Conservation (phyloP, 176 grass and related monocot species). For the Tillandsia leiboldiana region DNA sequence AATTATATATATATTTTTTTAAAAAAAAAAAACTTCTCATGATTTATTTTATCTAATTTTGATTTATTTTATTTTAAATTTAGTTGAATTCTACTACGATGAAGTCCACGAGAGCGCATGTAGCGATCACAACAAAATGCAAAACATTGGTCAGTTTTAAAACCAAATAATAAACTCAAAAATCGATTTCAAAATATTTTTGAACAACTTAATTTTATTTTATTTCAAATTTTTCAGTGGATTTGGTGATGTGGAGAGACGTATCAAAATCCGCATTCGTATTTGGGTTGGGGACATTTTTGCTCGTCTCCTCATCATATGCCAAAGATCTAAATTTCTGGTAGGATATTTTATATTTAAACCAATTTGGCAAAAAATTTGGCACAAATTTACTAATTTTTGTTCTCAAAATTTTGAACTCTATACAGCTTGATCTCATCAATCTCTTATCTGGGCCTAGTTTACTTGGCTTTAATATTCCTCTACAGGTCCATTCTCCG, state of each 20-base stretch:
- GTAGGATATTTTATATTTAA: constrained; percentile 21
- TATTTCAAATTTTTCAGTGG: constrained; percentile 36
- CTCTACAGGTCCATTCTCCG: constrained; percentile 62
- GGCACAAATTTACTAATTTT: neutral
- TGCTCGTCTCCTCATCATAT: constrained; percentile 73
- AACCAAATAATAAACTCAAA: neutral
- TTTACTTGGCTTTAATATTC: constrained; percentile 79
- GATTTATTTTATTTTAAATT: constrained; percentile 2
- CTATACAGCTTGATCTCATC: constrained; percentile 61
- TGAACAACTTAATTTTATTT: neutral
- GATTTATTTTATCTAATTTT: neutral
- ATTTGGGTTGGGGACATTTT: constrained; percentile 86
- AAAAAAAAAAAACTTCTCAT: neutral
- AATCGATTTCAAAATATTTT: neutral
- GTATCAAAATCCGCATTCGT: constrained; percentile 82
- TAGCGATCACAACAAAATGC: constrained; percentile 49
- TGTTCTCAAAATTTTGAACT: constrained; percentile 3
- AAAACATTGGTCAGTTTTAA: constrained; percentile 61
- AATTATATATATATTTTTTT: constrained; percentile 6
- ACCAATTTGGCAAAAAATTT: neutral
- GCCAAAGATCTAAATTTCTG: constrained; percentile 80
- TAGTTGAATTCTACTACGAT: constrained; percentile 51
- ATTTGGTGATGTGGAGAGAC: constrained; percentile 97
- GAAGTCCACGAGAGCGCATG: constrained; percentile 29
- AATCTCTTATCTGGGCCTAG: constrained; percentile 66